phyloP scores from a whole-genome alignment of 768 basidiomycete genomes.

The Symmetrospora coprosmae region DNA sequence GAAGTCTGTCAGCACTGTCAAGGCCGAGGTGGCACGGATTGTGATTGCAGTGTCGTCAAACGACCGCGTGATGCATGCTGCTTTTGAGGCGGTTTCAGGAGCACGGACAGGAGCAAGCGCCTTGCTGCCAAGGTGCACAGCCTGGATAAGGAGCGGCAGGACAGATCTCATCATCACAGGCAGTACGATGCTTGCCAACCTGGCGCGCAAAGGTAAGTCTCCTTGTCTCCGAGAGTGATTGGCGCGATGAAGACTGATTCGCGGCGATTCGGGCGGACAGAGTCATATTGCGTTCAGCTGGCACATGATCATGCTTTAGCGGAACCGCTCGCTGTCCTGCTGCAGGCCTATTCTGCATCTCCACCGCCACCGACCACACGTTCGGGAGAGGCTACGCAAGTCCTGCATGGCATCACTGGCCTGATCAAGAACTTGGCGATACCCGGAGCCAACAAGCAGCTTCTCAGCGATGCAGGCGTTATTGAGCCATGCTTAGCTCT shows the following conservation, averaged over 20 bases:
- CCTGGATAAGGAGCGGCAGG: constrained; percentile 50
- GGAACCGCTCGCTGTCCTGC: constrained; percentile 50
- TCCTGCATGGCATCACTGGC: constrained; percentile 78
- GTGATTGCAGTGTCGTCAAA: constrained; percentile 75
- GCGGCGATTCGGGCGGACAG: constrained; percentile 36
- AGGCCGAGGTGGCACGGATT: constrained; percentile 69
- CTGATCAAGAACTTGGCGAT: constrained; percentile 69
- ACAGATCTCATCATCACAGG: constrained; percentile 75
- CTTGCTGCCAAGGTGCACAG: constrained; percentile 58
- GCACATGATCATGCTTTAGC: constrained; percentile 46
- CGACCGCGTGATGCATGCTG: constrained; percentile 57
- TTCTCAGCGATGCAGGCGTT: constrained; percentile 51
- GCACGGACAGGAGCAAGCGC: constrained; percentile 45
- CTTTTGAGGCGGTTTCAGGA: constrained; percentile 60
- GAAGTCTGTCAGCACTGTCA: constrained; percentile 58
- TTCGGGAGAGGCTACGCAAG: constrained; percentile 38
- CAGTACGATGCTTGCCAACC: constrained; percentile 64
- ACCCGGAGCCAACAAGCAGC: constrained; percentile 44
- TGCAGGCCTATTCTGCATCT: constrained; percentile 46
- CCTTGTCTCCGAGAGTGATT: background rate
- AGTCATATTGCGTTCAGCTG: constrained; percentile 41
- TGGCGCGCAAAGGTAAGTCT: constrained; percentile 55
- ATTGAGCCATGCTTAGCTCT: constrained; percentile 49
- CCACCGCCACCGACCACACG: background rate
- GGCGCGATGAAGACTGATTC: background rate